phyloP scores from a whole-genome alignment of 192 early-diverging fungal genomes.

The Jimgerdemannia lactiflua region DNA sequence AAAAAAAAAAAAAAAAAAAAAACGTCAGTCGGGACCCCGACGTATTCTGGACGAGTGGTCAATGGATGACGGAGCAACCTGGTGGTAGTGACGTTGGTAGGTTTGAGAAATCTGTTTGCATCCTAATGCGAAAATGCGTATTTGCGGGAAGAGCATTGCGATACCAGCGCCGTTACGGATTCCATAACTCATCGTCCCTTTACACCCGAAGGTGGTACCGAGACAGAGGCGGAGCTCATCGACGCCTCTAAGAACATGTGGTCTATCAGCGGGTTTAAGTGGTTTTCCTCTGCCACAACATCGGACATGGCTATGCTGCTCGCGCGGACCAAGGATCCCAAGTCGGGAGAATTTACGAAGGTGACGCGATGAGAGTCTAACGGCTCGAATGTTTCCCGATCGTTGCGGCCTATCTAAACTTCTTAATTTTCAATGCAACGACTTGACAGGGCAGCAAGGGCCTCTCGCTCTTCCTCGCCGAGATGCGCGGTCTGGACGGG shows the following conservation, averaged over 20 bases:
- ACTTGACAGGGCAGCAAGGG: constrained; percentile 44
- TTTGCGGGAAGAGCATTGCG: too few species aligned
- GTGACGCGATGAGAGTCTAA: not conserved
- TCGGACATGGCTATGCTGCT: constrained; percentile 65
- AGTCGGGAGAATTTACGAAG: constrained; percentile 5
- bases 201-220: constrained; percentile 37
- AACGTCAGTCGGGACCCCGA: constrained; percentile 52
- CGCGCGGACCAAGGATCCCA: constrained; percentile 51
- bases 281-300: constrained; percentile 73
- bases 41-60: constrained; percentile 62
- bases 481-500: constrained; percentile 50
- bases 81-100: constrained; percentile 64
- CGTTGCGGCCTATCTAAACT: not conserved
- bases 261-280: constrained; percentile 64
- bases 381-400: too few species aligned
- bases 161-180: not conserved
- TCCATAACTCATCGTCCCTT: not conserved
- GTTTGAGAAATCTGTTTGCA: not conserved
- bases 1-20: not conserved
- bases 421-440: not conserved
- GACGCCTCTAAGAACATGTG: constrained; percentile 31
- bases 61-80: constrained; percentile 79
- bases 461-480: constrained; percentile 58
- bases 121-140: too few species aligned
- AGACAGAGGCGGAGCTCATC: constrained; percentile 55